phyloP scores from a whole-genome alignment of 2,329 filamentous ascomycete genomes.

The Capronia coronata region DNA sequence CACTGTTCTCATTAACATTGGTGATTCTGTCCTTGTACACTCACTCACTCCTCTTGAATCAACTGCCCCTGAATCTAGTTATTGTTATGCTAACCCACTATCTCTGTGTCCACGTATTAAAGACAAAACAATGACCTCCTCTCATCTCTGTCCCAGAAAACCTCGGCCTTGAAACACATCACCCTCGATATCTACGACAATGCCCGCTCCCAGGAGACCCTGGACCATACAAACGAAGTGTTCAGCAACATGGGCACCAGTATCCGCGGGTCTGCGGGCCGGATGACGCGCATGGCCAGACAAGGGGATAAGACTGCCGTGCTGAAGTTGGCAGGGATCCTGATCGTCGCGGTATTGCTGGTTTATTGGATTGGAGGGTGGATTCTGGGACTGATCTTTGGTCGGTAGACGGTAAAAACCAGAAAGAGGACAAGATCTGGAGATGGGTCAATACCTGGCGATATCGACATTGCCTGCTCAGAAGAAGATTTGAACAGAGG shows the following conservation, averaged over 20 bases:
- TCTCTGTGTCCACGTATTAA: constrained; percentile 3
- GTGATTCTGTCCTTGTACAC: too few relatives aligned
- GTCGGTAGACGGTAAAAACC: constrained; percentile 1
- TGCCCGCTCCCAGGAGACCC: constrained; percentile 76
- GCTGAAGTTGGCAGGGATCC: constrained; percentile 78
- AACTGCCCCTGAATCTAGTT: too few relatives aligned
- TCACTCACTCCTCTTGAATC: too few relatives aligned
- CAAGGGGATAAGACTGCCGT: constrained; percentile 87
- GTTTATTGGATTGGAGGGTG: constrained; percentile 66
- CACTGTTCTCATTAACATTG: too few relatives aligned
- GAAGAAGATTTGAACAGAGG: too few relatives aligned
- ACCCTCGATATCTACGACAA: constrained; percentile 98
- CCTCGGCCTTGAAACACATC: constrained; percentile 83
- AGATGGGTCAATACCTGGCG: too few relatives aligned
- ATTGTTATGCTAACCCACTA: too few relatives aligned
- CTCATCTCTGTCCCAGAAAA: constrained; percentile 82
- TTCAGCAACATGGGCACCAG: constrained; percentile 81
- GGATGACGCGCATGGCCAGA: constrained; percentile 83
- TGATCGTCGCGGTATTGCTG: constrained; percentile 64
- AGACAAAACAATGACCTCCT: constrained; percentile 93
- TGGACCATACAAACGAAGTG: constrained; percentile 85
- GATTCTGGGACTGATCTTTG: constrained; percentile 44
- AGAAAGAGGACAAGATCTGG: too few relatives aligned
- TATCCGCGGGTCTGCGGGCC: constrained; percentile 73
- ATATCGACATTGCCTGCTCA: too few relatives aligned